Base-by-base conservation (phyloP, 2,329 filamentous ascomycete species). In the Chalaropsis thielavioides region DNA sequence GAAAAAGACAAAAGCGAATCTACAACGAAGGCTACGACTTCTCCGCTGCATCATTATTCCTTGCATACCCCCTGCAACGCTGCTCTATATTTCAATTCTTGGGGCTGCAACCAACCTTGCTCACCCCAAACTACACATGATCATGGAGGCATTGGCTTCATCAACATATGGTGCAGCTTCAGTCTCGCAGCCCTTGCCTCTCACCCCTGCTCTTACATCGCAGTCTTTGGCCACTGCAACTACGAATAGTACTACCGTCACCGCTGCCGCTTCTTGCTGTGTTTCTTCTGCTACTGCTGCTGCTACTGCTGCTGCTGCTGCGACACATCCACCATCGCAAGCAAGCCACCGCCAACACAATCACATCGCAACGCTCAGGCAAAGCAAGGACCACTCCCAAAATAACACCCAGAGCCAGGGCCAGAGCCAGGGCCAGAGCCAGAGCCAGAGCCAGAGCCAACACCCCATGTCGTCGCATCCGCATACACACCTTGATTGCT, bases 141-240 rank as follows among this genome's bases (percentile, higher is more conserved):
- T 58, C 51, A 58, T 58, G 51, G 46, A 24, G 46, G 46, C 46
- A 51, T 51, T 51, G 46, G 51, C 51, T 58, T 35, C 51, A 35
- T 58, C 51, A 31, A n/a, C 51, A 11, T 58, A 35, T 58, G 51
- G 27, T 58, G 51, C 27, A 8, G 51, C 51, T 58, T 58, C 51
- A 58, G 51, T 58, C 43, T 31, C 56, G 43, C 58, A 51, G 54
- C 43, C 63, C 59, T 63, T 66, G 64, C 35, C 54, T 62, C 31
- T 58, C 51, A 63, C 61, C 38, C 65, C 65, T 67, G 62, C 51
- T 64, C 41, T 63, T 51, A 22, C 49, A 44, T 35, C 51, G 13
- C 31, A 43, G 31, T 44, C 62, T 46, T 41, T 35, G 51, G 38
- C 62, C 40, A 43, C 62, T 38, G 22, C 43, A 7, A 56, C 8